Base-by-base conservation (phyloP, 163 green algal genomes). In the Chlamydomonas reinhardtii region DNA sequence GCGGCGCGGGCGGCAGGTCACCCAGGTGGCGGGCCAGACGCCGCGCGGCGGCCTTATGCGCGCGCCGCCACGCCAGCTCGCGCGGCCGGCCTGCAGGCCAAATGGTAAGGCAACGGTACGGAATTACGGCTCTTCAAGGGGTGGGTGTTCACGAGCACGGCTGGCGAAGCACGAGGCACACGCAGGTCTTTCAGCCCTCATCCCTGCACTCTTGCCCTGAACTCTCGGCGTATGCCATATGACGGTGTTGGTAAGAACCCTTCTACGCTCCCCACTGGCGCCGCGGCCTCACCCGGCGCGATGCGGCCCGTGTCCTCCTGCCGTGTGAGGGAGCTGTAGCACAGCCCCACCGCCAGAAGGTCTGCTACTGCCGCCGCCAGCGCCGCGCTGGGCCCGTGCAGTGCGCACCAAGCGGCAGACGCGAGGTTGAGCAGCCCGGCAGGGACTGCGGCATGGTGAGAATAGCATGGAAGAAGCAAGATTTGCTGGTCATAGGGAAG, bases 11-110 rank as follows among this genome's bases (percentile, higher is more conserved):
- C 1, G 77, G 91, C 73, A 95, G 85, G 70, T 95, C 92, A 4
- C n/a, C 56, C 32, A 91, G 75, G 73, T 89, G 87, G 19, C 29
- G 74, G 0, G 91, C 90, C 17, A 94, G 56, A 8, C 86, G 79
- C 54, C 86, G 84, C 9, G 89, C 92, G 24, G 89, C 88, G 31
- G 73, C 62, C 69, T 91, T 94, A 85, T 95, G 92, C 1, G 64
- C 22, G 4, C 35, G 48, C 25, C 84, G 75, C 92, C 92, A 95
- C 0, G 88, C 89, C 25, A 75, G 29, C 78, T 94, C 91, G 25
- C 85, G 82, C 9, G 65, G 27, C 14, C 31, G 31, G 48, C 90
- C 90, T 93, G 83, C 34, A 62, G 17, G 29, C 35, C 34, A 73
- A 11, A 71, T 8, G 25, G 2, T n/a, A n/a, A n/a, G n/a, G n/a